phyloP scores from a whole-genome alignment of 768 basidiomycete genomes.

The Crassisporium funariophilum region DNA sequence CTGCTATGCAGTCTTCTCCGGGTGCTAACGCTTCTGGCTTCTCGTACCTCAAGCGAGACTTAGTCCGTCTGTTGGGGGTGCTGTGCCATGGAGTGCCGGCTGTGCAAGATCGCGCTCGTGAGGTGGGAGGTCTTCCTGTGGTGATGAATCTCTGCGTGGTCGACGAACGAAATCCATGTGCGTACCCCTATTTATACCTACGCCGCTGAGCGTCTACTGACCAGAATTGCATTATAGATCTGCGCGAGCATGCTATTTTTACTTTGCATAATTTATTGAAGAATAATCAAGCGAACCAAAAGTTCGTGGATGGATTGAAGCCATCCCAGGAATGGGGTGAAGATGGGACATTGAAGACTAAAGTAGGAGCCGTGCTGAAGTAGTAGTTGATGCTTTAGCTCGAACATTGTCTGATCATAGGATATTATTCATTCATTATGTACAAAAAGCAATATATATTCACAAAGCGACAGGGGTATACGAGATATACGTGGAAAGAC shows the following conservation, averaged over 20 bases:
- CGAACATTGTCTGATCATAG: background rate
- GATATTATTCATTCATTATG: background rate
- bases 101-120: conserved; percentile 76
- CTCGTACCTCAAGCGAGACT: conserved; percentile 82
- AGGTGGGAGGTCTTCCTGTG: conserved; percentile 73
- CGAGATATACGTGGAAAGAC: conserved; percentile 2
- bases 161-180: conserved; percentile 92
- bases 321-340: conserved; percentile 62
- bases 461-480: too few relatives aligned
- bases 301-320: conserved; percentile 71
- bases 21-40: conserved; percentile 59
- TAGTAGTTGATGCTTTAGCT: conserved; percentile 14
- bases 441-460: too few relatives aligned
- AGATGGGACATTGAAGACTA: conserved; percentile 51
- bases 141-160: conserved; percentile 88
- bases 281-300: conserved; percentile 79
- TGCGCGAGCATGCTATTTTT: conserved; percentile 92
- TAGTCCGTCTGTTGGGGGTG: conserved; percentile 86
- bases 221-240: conserved; percentile 48
- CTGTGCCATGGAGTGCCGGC: conserved; percentile 63
- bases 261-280: conserved; percentile 78
- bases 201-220: conserved; percentile 11
- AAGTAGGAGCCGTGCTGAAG: conserved; percentile 34
- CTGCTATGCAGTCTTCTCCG: conserved; percentile 28
- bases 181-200: conserved; percentile 36